Evolutionary conservation across 306 rosid species (phyloP).

Genomic region (Ormosia semicastrata): DNA sequence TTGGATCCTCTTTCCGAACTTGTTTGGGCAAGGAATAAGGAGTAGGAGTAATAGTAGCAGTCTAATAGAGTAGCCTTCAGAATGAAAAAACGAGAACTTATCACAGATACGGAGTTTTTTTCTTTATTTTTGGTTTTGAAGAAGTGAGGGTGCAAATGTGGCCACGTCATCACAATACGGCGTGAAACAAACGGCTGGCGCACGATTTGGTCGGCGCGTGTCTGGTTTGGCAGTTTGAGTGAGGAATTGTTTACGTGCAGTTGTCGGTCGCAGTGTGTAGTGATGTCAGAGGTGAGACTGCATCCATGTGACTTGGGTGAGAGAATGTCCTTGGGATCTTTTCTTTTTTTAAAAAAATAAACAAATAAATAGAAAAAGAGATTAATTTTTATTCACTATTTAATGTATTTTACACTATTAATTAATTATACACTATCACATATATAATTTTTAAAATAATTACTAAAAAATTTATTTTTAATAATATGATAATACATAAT

Average conservation of each 20-base stretch:
- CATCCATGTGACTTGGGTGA: constrained; percentile 24
- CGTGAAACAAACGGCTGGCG: constrained; percentile 24
- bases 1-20: neutral
- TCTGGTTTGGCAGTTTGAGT: constrained; percentile 9
- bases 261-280: constrained; percentile 30
- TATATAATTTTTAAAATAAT: too few species aligned
- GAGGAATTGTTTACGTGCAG: constrained; percentile 14
- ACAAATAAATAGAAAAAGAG: neutral
- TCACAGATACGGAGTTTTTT: constrained; percentile 4
- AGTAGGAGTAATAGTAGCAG: too few species aligned
- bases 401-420: too few species aligned
- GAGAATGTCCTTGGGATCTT: neutral
- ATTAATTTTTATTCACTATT: too few species aligned
- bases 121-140: neutral
- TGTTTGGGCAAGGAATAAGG: neutral
- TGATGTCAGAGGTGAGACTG: constrained; percentile 10
- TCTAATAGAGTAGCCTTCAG: neutral
- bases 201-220: constrained; percentile 36
- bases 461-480: too few species aligned
- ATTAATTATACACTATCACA: too few species aligned
- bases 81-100: neutral
- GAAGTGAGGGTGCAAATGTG: constrained; percentile 12
- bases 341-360: neutral
- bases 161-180: constrained; percentile 36
- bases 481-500: too few species aligned